These are phyloP conservation scores for Phytopythium chamaehyphon DNA, from an alignment of 352 stramenopile species.

Conservation along the genomic window DNA sequence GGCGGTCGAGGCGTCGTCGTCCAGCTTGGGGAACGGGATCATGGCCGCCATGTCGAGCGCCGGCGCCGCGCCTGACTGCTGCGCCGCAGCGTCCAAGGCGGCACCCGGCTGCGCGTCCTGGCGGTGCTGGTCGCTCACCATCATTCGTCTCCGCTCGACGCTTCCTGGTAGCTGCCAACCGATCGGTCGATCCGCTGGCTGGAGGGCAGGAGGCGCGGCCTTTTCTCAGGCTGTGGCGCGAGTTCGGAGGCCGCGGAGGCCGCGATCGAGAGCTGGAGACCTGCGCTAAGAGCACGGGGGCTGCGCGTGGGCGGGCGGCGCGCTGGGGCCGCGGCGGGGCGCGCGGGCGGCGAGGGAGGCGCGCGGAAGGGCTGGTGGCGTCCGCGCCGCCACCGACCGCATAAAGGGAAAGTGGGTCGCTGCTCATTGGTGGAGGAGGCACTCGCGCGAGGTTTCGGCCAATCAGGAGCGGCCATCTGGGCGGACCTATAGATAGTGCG, in stretches of 20 bases:
- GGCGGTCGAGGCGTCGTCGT: constrained; percentile 1
- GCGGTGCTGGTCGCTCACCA: constrained; percentile 35
- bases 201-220: too few relatives aligned
- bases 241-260: not conserved
- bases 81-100: not conserved
- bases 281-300: not conserved
- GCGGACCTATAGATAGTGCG: too few relatives aligned
- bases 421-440: constrained; percentile 34
- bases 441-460: constrained; percentile 18
- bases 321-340: not conserved
- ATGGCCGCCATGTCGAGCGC: constrained; percentile 5
- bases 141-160: constrained; percentile 14
- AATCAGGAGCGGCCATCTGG: constrained; percentile 12
- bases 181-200: too few relatives aligned
- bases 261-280: not conserved
- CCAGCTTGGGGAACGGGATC: constrained; percentile 8
- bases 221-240: not conserved
- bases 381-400: constrained; percentile 6
- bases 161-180: too few relatives aligned
- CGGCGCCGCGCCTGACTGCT: constrained; percentile 3
- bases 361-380: not conserved
- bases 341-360: not conserved
- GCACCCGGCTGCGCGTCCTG: constrained; percentile 1
- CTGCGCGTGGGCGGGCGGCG: too few relatives aligned
- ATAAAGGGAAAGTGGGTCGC: constrained; percentile 1